phyloP scores from a whole-genome alignment of 805 yeast species.

The Ogataea kodamae region DNA sequence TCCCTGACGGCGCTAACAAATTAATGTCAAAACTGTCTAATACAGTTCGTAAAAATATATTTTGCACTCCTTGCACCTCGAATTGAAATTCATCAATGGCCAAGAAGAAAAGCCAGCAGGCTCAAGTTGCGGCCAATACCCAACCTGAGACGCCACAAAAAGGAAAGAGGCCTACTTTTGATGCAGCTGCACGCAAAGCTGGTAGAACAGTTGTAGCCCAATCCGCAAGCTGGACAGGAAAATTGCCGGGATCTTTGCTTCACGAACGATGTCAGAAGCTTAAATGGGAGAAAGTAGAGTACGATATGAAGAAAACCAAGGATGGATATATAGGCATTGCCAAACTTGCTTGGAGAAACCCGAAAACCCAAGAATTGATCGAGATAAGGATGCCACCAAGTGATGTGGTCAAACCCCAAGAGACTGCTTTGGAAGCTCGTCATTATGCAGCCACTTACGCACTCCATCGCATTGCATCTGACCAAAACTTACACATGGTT shows the following conservation, averaged over 20 bases:
- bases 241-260: constrained; percentile 79
- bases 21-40: no score
- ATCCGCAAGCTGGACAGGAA: constrained; percentile 89
- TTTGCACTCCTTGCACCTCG: constrained; percentile 10
- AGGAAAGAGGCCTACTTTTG: constrained; percentile 5
- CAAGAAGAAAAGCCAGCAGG: constrained; percentile 7
- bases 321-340: constrained; percentile 66
- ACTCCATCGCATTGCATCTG: constrained; percentile 70
- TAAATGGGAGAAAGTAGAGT: constrained; percentile 85
- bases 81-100: constrained; percentile 8
- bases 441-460: constrained; percentile 90
- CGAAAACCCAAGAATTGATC: constrained; percentile 71
- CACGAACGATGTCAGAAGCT: constrained; percentile 85
- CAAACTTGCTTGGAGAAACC: constrained; percentile 66
- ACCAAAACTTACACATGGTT: constrained; percentile 82
- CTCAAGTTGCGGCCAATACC: not conserved
- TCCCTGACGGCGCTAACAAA: no score
- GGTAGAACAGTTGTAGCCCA: constrained; percentile 49
- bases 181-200: constrained; percentile 7
- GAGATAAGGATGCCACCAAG: constrained; percentile 53
- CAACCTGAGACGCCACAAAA: constrained; percentile 1
- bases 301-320: constrained; percentile 53
- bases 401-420: constrained; percentile 54
- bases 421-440: constrained; percentile 84
- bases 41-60: not conserved